Conservation (phyloP, 176 grass and related monocot genomes). For the Ensete ventricosum region DNA sequence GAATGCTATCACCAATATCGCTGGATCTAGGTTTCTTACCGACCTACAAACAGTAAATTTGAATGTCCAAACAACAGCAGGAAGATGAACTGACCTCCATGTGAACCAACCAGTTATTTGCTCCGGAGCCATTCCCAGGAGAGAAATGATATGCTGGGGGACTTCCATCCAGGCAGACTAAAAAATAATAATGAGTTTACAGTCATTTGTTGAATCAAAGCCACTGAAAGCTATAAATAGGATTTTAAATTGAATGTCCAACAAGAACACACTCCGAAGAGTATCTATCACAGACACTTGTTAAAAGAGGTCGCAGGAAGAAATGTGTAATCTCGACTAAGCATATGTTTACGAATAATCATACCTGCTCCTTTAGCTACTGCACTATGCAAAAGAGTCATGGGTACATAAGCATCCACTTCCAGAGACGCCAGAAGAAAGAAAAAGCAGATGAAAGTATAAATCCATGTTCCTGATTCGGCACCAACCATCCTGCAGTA, state of each 20-base stretch:
- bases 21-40: too few relatives aligned
- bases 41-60: too few relatives aligned
- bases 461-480: constrained; percentile 15
- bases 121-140: constrained; percentile 49
- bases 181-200: neutral
- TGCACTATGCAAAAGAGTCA: constrained; percentile 46
- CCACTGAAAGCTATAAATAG: too few relatives aligned
- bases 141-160: constrained; percentile 60
- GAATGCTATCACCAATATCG: too few relatives aligned
- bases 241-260: too few relatives aligned
- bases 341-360: neutral
- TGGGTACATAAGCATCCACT: constrained; percentile 29
- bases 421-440: constrained; percentile 13
- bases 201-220: too few relatives aligned
- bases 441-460: constrained; percentile 15
- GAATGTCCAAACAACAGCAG: too few relatives aligned
- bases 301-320: too few relatives aligned
- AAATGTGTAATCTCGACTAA: too few relatives aligned
- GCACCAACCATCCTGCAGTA: constrained; percentile 22
- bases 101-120: constrained; percentile 62
- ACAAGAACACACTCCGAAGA: too few relatives aligned
- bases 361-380: constrained; percentile 51
- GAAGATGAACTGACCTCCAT: constrained; percentile 38
- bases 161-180: constrained; percentile 69
- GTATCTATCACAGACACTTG: too few relatives aligned